Evolutionary conservation across 257 asterid genomes (phyloP), one percentile per base, ranked within the genome.

Genomic region (Coffea canephora): DNA sequence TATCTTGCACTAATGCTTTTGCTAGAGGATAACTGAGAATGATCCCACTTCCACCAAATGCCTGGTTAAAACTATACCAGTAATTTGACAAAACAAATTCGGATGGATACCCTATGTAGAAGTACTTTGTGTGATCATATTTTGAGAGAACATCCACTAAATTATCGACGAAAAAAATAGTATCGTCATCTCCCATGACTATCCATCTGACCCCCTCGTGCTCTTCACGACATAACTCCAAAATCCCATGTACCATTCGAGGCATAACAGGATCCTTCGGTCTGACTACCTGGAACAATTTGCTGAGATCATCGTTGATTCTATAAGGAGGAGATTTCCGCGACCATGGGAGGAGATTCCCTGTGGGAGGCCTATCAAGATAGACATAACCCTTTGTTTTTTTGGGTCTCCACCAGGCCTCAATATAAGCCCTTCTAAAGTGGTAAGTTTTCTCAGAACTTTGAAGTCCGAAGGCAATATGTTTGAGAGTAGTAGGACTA

Each of bases 341-440:
- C 23, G 86, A 80, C 88, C 88, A 85, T 0, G 85, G 86, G 10
- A 69, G 73, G 6, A 85, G 81, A 52, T 82, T 78, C 6, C 72
- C 77, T 4, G 75, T 46, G 0, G 86, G 88, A 27, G 81, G 55
- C 45, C 41, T 36, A 27, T 85, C 88, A 15, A 85, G 81, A 36
- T 57, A 85, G 10, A 85, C 66, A 49, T 70, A 66, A 3, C 88
- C 88, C 36, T 45, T 76, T 18, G 81, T 80, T 21, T 48, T 23
- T 1, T 83, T 80, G 3, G 87, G 85, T 31, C 74, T 77, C 88
- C 88, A 85, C 87, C 88, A 85, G n/a, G 88, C 69, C 71, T 85
- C 85, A 3, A 77, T 57, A 52, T 85, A 83, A 2, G 79, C 52
- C 25, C 70, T 85, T 72, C 87, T 74, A 8, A 54, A 19, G 11